A percentile compares a stretch with the other conserved stretches of the same genome.
phyloP scores from a whole-genome alignment of 208 protist genomes.

The Porcisia hertigi region DNA sequence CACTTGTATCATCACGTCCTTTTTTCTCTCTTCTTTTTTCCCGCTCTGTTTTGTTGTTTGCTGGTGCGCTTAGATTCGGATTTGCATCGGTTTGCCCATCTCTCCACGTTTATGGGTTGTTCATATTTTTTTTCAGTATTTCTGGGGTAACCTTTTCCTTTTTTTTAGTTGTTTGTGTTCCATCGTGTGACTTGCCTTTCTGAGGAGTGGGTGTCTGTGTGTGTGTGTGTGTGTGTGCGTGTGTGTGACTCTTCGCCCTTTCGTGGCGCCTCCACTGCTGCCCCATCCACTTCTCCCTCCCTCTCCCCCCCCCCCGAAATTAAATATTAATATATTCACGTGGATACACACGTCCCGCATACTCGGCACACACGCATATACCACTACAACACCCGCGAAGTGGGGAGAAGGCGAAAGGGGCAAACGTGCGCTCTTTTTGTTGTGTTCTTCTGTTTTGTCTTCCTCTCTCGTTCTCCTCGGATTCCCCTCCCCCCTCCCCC shows the following conservation, averaged over 20 bases:
- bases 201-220: background rate
- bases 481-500: background rate
- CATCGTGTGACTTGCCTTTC: background rate
- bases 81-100: too few relatives aligned
- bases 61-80: too few relatives aligned
- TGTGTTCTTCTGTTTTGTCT: background rate
- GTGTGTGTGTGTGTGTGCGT: slow-evolving; percentile 1
- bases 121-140: too few relatives aligned
- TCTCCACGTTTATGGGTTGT: too few relatives aligned
- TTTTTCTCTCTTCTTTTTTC: background rate
- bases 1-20: background rate
- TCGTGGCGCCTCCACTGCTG: background rate
- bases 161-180: slow-evolving; percentile 8
- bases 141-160: background rate
- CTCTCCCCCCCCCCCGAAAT: background rate
- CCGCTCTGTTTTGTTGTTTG: background rate
- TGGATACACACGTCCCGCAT: background rate
- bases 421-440: background rate
- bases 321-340: background rate
- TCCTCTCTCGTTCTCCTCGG: background rate
- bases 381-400: too few relatives aligned
- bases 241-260: background rate
- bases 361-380: background rate
- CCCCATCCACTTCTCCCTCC: background rate
- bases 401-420: too few relatives aligned